Evolutionary conservation across 2,329 filamentous ascomycete species (phyloP), one percentile per base, ranked within the genome.

Genomic region (Zasmidium angulare): DNA sequence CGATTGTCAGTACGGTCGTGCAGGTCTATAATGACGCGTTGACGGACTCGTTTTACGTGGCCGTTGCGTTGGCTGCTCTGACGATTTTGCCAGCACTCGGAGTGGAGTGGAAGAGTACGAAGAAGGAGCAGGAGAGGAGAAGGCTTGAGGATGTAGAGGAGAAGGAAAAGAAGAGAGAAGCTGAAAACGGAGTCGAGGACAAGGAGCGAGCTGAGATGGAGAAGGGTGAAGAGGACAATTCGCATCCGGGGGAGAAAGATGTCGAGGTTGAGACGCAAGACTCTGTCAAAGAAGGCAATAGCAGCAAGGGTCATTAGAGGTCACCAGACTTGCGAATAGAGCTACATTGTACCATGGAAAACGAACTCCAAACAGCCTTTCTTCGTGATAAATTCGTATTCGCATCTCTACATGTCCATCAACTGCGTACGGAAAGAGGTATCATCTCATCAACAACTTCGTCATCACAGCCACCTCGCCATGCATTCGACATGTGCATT

Each of bases 71-170:
- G 51, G 53, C 51, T 29, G 49, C 46, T 9, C 26, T 63, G 20
- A 53, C 56, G 19, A 17, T 60, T 7, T 50, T 56, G 2, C 46
- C 50, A 17, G 57, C 53, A 9, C 11, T 57, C 6, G 29, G 61
- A 6, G 57, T 63, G 12, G 63, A 61, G 31, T 58, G 54, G 52
- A 62, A 58, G 52, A 65, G 63, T 67, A 72, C 63, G 69, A 88
- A 58, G 36, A 58, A 53, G 19, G 51, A 55, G 52, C 59, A 63
- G 40, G 43, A 50, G 47, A 54, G 48, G 29, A 31, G 29, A 19
- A 55, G 56, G 29, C 59, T 59, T 23, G 43, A 40, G 1, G 55
- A 62, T 23, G 49, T 43, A 46, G 36, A 21, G 19, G 56, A 62
- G 31, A 52, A 46, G 46, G 46, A 47, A 3, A 29, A 43, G 36